phyloP scores from a whole-genome alignment of 768 basidiomycete genomes.

The Mycena haematopus region DNA sequence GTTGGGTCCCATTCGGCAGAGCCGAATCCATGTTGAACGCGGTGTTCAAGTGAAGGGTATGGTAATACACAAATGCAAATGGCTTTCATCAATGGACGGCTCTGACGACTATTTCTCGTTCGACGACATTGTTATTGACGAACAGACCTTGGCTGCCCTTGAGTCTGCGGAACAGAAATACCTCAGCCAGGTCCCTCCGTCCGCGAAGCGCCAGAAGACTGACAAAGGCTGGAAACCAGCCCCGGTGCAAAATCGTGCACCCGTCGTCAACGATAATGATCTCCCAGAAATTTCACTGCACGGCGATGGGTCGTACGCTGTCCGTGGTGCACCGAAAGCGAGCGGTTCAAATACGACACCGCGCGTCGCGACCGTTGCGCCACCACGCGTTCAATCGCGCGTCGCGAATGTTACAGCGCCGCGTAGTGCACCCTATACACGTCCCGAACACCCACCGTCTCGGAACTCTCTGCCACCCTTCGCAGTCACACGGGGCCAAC shows the following conservation, averaged over 20 bases:
- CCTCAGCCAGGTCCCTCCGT: slow-evolving; percentile 42
- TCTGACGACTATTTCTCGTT: slow-evolving; percentile 62
- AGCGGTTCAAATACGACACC: slow-evolving; percentile 24
- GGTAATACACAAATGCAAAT: neutral
- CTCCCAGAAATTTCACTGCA: slow-evolving; percentile 70
- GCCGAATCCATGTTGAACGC: slow-evolving; percentile 17
- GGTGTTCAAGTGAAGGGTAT: neutral
- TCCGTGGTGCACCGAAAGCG: slow-evolving; percentile 36
- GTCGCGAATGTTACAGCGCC: neutral
- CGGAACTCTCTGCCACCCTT: neutral
- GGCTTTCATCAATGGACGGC: slow-evolving; percentile 53
- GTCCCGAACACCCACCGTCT: slow-evolving; percentile 12
- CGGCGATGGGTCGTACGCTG: slow-evolving; percentile 61
- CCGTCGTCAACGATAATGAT: slow-evolving; percentile 48
- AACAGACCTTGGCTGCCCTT: slow-evolving; percentile 62
- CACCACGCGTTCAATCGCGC: slow-evolving; percentile 4
- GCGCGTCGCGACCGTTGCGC: neutral
- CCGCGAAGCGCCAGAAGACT: slow-evolving; percentile 64
- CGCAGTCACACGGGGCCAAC: neutral
- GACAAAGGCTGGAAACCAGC: slow-evolving; percentile 50
- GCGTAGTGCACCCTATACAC: slow-evolving; percentile 7
- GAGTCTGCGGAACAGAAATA: slow-evolving; percentile 63
- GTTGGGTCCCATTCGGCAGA: slow-evolving; percentile 10
- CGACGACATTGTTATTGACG: slow-evolving; percentile 67
- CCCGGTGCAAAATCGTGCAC: slow-evolving; percentile 31